Evolutionary conservation across 805 yeast genomes (phyloP).

Genomic region (Wickerhamiella cacticola): DNA sequence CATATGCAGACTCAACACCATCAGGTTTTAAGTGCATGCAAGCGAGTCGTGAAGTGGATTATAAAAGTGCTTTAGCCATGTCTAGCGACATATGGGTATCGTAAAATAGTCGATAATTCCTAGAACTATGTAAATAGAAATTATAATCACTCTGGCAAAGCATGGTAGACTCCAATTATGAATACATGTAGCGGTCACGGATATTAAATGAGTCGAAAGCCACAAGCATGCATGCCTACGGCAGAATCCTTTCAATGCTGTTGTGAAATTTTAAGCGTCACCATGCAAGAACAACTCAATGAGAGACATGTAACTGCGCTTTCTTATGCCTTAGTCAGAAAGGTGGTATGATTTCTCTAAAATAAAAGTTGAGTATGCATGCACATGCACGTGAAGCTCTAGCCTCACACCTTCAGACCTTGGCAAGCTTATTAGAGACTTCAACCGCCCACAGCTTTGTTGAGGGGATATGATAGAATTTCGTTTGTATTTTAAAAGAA

Average conservation of each 20-base stretch:
- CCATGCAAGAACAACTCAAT: not conserved
- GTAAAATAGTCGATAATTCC: too few species aligned
- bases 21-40: conserved; percentile 1
- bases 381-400: conserved; percentile 1
- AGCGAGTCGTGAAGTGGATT: not conserved
- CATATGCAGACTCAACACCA: not conserved
- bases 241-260: not conserved
- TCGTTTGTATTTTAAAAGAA: too few species aligned
- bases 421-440: not conserved
- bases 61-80: not conserved
- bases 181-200: too few species aligned
- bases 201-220: not conserved
- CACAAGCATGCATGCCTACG: not conserved
- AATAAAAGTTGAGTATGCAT: not conserved
- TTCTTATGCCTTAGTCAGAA: not conserved
- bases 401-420: conserved; percentile 1
- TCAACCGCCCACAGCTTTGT: not conserved
- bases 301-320: conserved; percentile 1
- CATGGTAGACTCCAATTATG: too few species aligned
- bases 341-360: conserved; percentile 3
- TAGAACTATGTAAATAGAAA: too few species aligned
- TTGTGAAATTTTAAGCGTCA: not conserved
- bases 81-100: too few species aligned
- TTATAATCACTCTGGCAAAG: too few species aligned
- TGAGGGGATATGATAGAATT: not conserved